Evolutionary conservation across 768 basidiomycete genomes (phyloP), one percentile per base, ranked within the genome.

Genomic region (Mycena indigotica): DNA sequence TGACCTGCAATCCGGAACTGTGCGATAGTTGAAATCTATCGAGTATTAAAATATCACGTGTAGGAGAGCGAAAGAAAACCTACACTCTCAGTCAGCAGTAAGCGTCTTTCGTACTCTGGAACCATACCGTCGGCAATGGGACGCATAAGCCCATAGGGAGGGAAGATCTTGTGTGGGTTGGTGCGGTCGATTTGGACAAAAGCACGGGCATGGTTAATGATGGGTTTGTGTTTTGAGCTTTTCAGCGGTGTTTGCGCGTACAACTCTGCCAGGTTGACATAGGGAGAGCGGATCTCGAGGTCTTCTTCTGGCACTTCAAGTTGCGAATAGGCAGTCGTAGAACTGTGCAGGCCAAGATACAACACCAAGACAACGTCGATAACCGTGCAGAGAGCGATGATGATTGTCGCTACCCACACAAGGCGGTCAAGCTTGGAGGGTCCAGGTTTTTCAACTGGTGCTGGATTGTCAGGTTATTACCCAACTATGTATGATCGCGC

Each of bases 21-120:
- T 2, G 64, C 64, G 12, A 72, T 53, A 4, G 71, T 67, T 4
- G 67, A 68, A 10, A 64, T 63, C 71, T 72, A 26, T 19, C 26
- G 1, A 32, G 30, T 3, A 44, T 23, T 38, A 28, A 25, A 12
- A 28, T 17, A 3, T 23, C 32, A 17, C 12, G 12, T 26, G 38
- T 40, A n/a, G 2, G 15, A 2, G 29, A 5, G 26, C 16, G 2
- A 16, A 55, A 16, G 21, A 5, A 19, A 21, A 16, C 40, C 24
- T 24, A 56, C 59, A 50, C 50, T 61, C 23, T 55, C 54, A 5
- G 55, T 61, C 12, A 53, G 50, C 45, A 61, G 19, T 6, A 61
- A 52, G 29, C 28, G 59, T n/a, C 59, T 28, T 29, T 61, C 30
- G 29, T 56, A 61, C 35, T 61, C 59, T 26, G 59, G 59, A 23